Conservation (phyloP, 371 early-diverging fungal species). For the Syncephalastrum monosporum region DNA sequence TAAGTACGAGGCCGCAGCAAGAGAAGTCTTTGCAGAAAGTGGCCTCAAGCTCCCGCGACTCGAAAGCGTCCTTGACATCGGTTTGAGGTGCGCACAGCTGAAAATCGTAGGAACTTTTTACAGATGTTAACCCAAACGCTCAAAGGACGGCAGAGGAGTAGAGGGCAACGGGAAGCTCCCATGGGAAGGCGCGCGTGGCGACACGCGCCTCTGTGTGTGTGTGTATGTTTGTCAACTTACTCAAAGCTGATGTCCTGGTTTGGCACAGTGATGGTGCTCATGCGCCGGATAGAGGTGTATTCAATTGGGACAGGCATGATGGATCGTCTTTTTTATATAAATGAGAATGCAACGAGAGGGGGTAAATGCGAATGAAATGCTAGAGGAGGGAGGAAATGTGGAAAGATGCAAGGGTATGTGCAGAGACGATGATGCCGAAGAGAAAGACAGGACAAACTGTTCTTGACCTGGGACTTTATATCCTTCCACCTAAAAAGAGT, state of each 20-base stretch:
- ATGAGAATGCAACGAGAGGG: slow-evolving; percentile 5
- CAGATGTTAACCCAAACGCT: slow-evolving; percentile 2
- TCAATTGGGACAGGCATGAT: slow-evolving; percentile 41
- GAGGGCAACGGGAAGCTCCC: background rate
- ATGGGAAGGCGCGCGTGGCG: too few species aligned
- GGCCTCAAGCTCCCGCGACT: slow-evolving; percentile 79
- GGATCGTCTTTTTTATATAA: slow-evolving; percentile 2
- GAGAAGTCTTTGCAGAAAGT: slow-evolving; percentile 90
- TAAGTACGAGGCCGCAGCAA: slow-evolving; percentile 87
- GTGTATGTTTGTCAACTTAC: slow-evolving; percentile 20
- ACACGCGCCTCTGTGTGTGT: too few species aligned
- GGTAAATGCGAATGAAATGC: slow-evolving; percentile 6
- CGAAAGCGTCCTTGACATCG: slow-evolving; percentile 42
- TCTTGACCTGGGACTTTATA: slow-evolving; percentile 1
- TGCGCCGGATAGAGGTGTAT: slow-evolving; percentile 28
- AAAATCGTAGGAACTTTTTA: slow-evolving; percentile 42
- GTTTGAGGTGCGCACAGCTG: slow-evolving; percentile 40
- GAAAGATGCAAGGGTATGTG: slow-evolving; percentile 21
- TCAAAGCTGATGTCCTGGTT: slow-evolving; percentile 40
- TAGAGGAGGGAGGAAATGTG: slow-evolving; percentile 3
- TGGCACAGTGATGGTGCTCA: slow-evolving; percentile 35
- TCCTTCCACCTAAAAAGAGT: background rate
- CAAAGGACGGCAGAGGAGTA: too few species aligned
- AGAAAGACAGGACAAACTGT: slow-evolving; percentile 9
- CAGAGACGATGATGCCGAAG: slow-evolving; percentile 2